These are phyloP conservation scores for Ophiostoma piceae DNA, from an alignment of 2,329 filamentous ascomycete genomes.

Conservation along the genomic window DNA sequence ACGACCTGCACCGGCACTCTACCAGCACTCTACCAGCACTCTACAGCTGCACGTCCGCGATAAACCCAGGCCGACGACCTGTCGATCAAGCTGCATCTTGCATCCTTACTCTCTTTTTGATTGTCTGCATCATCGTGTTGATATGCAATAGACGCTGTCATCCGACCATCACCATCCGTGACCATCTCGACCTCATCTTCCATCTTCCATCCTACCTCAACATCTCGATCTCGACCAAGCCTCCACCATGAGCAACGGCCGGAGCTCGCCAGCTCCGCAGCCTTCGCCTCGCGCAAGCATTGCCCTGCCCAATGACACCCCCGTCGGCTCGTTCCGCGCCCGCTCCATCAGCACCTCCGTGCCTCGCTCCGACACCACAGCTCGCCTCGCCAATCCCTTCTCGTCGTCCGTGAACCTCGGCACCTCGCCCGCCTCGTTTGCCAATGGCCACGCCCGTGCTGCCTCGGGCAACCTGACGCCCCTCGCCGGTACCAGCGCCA, in stretches of 20 bases:
- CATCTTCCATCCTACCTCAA: no score
- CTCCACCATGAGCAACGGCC: constrained; percentile 21
- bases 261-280: constrained; percentile 27
- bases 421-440: constrained; percentile 30
- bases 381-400: constrained; percentile 55
- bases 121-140: background rate
- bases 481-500: constrained; percentile 57
- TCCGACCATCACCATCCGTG: background rate
- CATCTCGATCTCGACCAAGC: no score
- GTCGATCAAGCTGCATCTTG: background rate
- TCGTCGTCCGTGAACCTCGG: constrained; percentile 37
- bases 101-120: background rate
- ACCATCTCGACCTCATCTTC: background rate
- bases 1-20: background rate
- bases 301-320: constrained; percentile 44
- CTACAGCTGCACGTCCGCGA: background rate
- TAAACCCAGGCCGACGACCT: background rate
- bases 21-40: background rate
- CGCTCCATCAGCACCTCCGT: constrained; percentile 48
- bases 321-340: constrained; percentile 41
- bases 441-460: constrained; percentile 12
- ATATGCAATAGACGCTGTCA: background rate
- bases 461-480: constrained; percentile 34
- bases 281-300: constrained; percentile 32
- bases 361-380: constrained; percentile 55